Percentiles rank a stretch among this genome's conserved stretches.
Conservation (phyloP, 768 basidiomycete genomes). For the Pulveroboletus ravenelii region DNA sequence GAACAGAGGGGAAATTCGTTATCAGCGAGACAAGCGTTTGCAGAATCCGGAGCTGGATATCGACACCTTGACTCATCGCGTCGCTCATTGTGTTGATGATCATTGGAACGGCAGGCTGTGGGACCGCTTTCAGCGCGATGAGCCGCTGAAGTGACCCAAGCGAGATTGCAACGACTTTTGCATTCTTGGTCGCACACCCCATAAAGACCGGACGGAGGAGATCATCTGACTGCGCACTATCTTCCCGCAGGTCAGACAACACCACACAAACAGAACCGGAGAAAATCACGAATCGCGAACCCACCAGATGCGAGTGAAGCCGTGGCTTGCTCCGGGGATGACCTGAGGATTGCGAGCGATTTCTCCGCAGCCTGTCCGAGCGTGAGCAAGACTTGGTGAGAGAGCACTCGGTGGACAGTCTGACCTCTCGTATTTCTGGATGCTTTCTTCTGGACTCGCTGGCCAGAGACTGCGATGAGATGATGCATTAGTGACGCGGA, state of each 20-base stretch:
- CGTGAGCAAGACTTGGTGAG: slow-evolving; percentile 4
- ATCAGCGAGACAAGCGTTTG: slow-evolving; percentile 90
- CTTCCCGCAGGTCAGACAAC: slow-evolving; percentile 33
- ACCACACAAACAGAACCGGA: not conserved
- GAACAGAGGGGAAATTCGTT: slow-evolving; percentile 79
- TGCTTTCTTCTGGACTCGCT: slow-evolving; percentile 87
- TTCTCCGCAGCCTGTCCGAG: slow-evolving; percentile 73
- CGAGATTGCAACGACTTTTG: slow-evolving; percentile 91
- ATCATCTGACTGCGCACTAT: slow-evolving; percentile 75
- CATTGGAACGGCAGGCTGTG: slow-evolving; percentile 68
- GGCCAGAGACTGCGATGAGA: slow-evolving; percentile 65
- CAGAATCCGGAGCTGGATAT: slow-evolving; percentile 91
- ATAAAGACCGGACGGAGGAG: slow-evolving; percentile 86
- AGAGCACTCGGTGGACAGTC: not conserved
- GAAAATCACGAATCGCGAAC: slow-evolving; percentile 22
- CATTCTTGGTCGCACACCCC: slow-evolving; percentile 89
- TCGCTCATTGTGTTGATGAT: slow-evolving; percentile 83
- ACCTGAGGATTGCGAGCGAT: slow-evolving; percentile 70
- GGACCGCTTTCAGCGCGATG: slow-evolving; percentile 82
- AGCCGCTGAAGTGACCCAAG: slow-evolving; percentile 88
- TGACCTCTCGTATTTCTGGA: slow-evolving; percentile 90
- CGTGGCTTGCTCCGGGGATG: slow-evolving; percentile 79
- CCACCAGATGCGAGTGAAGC: slow-evolving; percentile 68
- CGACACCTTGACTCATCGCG: slow-evolving; percentile 90
- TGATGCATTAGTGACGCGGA: slow-evolving; percentile 3